Percentiles rank a stretch among this genome's conserved stretches.
Evolutionary conservation across 257 asterid species (phyloP).

Genomic region (Linaria vulgaris): DNA sequence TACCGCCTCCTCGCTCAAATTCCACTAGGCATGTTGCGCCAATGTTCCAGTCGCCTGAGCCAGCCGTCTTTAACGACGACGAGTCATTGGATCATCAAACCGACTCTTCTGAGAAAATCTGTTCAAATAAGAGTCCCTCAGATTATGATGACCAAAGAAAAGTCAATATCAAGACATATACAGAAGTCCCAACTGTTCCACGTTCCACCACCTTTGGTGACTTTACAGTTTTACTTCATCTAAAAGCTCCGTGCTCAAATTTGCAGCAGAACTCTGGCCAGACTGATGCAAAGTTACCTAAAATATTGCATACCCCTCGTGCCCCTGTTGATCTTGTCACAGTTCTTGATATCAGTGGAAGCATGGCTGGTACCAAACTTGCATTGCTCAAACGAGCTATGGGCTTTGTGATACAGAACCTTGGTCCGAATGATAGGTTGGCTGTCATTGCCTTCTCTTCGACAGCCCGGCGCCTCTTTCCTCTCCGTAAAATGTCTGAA

Average conservation of each 20-base stretch:
- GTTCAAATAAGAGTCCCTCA: conserved; percentile 24
- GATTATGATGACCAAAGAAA: conserved; percentile 39
- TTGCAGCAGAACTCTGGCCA: conserved; percentile 37
- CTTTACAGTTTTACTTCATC: conserved; percentile 69
- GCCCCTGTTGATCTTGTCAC: conserved; percentile 98
- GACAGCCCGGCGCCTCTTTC: conserved; percentile 89
- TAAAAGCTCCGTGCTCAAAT: conserved; percentile 81
- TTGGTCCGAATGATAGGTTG: conserved; percentile 84
- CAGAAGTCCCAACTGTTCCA: conserved; percentile 68
- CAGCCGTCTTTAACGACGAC: conserved; percentile 78
- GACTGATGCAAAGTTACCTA: conserved; percentile 34
- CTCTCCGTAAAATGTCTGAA: conserved; percentile 88
- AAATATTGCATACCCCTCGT: conserved; percentile 56
- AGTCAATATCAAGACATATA: conserved; percentile 56
- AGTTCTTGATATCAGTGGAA: conserved; percentile 94
- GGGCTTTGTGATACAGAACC: conserved; percentile 97
- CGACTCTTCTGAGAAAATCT: conserved; percentile 30
- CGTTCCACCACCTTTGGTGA: conserved; percentile 39
- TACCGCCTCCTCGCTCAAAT: conserved; percentile 70
- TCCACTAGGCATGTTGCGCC: conserved; percentile 46
- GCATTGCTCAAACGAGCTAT: conserved; percentile 92
- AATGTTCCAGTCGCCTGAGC: conserved; percentile 61
- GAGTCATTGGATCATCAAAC: conserved; percentile 64
- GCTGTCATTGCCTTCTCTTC: conserved; percentile 97
- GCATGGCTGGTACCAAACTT: conserved; percentile 99